Conservation (phyloP, 1,139 yeast genomes). For the Taphrina populina region DNA sequence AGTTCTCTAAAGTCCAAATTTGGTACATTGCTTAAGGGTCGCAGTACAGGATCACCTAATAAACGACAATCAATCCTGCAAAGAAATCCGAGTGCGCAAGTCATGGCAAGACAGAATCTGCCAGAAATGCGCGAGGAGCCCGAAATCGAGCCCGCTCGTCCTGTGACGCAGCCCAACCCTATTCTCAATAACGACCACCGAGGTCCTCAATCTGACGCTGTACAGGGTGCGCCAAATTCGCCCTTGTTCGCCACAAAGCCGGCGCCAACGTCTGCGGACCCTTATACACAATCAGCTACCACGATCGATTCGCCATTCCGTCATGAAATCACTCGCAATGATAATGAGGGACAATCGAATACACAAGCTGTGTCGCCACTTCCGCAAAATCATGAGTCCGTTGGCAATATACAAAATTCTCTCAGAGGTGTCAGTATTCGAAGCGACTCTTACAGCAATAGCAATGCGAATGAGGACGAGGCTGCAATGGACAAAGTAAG, state of each 20-base stretch:
- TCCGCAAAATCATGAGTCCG: too few species aligned
- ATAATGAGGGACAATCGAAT: too few species aligned
- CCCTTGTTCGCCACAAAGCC: too few species aligned
- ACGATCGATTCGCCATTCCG: too few species aligned
- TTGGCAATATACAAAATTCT: conserved; percentile 1
- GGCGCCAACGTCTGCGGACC: too few species aligned
- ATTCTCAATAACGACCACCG: too few species aligned
- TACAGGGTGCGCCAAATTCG: too few species aligned
- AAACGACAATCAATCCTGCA: conserved; percentile 20
- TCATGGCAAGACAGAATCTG: not conserved
- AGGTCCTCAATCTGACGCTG: too few species aligned
- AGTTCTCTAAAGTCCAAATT: conserved; percentile 29
- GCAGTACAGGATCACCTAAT: conserved; percentile 9
- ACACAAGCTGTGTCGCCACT: too few species aligned
- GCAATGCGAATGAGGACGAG: conserved; percentile 10
- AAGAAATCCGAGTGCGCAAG: not conserved
- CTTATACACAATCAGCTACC: too few species aligned
- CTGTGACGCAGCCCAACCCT: too few species aligned
- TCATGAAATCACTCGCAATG: too few species aligned
- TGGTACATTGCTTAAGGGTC: conserved; percentile 28
- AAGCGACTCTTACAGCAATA: conserved; percentile 2
- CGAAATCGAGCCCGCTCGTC: conserved; percentile 3
- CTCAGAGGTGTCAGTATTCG: conserved; percentile 18
- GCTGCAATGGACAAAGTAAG: conserved; percentile 40
- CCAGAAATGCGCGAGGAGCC: conserved; percentile 22